Conservation (phyloP, 2,329 filamentous ascomycete genomes). For the Beauveria sp. region DNA sequence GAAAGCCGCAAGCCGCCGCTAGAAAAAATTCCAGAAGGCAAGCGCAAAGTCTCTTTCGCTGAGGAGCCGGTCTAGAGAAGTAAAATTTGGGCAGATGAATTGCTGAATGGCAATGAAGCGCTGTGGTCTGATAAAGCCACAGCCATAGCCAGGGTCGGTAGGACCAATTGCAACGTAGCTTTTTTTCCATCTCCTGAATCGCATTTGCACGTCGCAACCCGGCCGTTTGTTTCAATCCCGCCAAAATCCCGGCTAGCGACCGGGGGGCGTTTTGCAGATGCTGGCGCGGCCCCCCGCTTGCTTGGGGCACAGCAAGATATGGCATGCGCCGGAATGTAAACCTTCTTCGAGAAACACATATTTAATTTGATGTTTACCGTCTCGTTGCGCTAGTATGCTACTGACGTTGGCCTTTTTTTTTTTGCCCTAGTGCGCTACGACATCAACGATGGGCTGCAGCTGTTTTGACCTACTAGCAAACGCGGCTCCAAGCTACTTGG, state of each 20-base stretch:
- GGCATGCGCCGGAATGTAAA: background rate
- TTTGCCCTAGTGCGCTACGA: background rate
- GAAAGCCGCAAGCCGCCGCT: background rate
- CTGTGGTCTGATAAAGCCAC: background rate
- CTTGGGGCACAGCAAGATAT: background rate
- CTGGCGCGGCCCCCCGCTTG: background rate
- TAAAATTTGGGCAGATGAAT: background rate
- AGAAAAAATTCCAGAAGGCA: background rate
- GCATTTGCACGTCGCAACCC: background rate
- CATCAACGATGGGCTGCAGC: background rate
- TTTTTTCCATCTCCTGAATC: background rate
- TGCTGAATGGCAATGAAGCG: background rate
- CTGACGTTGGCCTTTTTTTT: no score
- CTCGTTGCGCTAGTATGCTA: background rate
- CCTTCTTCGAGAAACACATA: background rate
- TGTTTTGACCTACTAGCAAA: background rate
- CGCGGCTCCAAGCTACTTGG: background rate
- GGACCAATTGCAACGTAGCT: slow-evolving; percentile 1
- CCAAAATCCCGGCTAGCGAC: slow-evolving; percentile 2
- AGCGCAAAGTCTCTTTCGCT: background rate
- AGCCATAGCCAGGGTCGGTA: background rate
- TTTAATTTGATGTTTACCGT: no score
- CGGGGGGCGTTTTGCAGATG: background rate
- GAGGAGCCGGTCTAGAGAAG: background rate
- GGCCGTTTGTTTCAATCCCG: slow-evolving; percentile 4